These are phyloP conservation scores for Aspergillus nomiae DNA, from an alignment of 2,329 filamentous ascomycete species.

Conservation along the genomic window DNA sequence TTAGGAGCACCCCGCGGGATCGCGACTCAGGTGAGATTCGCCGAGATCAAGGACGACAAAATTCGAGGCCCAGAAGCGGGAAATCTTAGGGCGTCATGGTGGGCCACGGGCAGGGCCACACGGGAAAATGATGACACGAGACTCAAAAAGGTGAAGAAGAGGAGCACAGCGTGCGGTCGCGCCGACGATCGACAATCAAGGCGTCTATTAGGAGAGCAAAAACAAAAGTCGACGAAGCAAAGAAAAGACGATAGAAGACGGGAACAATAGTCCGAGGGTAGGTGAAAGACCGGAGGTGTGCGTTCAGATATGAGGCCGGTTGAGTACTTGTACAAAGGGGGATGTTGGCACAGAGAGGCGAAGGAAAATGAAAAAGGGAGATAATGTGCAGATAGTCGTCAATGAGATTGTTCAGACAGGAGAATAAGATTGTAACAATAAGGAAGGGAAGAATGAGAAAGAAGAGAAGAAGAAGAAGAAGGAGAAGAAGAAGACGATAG, in stretches of 20 bases:
- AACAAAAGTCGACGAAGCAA: not conserved
- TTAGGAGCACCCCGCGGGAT: conserved; percentile 12
- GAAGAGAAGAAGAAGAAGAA: conserved; percentile 6
- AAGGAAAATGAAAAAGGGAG: conserved; percentile 3
- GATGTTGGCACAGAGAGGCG: not conserved
- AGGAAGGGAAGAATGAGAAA: conserved; percentile 7
- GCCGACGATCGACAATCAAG: conserved; percentile 13
- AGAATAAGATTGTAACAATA: conserved; percentile 1
- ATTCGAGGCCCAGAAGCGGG: conserved; percentile 16
- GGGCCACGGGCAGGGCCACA: conserved; percentile 24
- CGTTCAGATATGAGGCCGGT: not conserved
- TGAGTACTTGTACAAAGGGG: conserved; percentile 2
- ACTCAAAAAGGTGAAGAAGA: conserved; percentile 17
- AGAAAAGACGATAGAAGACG: not conserved
- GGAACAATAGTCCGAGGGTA: conserved; percentile 1
- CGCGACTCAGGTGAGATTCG: conserved; percentile 22
- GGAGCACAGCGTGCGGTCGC: conserved; percentile 18
- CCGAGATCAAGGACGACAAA: conserved; percentile 13
- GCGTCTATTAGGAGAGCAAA: not conserved
- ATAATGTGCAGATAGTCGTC: not conserved
- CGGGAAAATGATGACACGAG: conserved; percentile 24
- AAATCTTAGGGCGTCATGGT: conserved; percentile 28
- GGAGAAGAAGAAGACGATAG: conserved; percentile 1
- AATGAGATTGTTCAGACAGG: conserved; percentile 4
- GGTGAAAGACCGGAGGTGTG: not conserved